These are phyloP conservation scores for Kazachstania sp. DNA, from an alignment of 1,139 yeast genomes.

Conservation along the genomic window DNA sequence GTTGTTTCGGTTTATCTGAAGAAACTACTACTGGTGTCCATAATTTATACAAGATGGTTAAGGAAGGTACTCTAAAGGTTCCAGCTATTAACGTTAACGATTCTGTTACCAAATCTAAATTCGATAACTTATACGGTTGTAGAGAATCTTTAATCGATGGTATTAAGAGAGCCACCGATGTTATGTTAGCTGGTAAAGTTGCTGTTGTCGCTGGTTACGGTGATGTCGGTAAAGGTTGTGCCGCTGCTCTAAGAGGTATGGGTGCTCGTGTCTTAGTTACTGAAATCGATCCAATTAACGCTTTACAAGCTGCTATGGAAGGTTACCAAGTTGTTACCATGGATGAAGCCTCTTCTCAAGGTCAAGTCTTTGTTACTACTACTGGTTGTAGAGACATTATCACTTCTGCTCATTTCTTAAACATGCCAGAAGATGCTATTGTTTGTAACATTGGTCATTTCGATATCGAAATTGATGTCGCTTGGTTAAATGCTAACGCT, in stretches of 20 bases:
- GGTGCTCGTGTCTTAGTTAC: conserved; percentile 98
- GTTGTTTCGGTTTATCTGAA: conserved; percentile 94
- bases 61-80: conserved; percentile 83
- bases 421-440: conserved; percentile 99
- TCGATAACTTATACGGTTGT: conserved; percentile 99
- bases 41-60: conserved; percentile 95
- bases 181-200: conserved; percentile 99
- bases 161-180: conserved; percentile 99
- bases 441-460: conserved; percentile 99
- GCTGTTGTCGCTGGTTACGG: conserved; percentile 99
- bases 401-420: conserved; percentile 76
- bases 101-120: conserved; percentile 98
- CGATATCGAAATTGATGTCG: conserved; percentile 98
- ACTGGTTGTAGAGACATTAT: conserved; percentile 99
- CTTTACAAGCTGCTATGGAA: conserved; percentile 98
- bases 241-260: conserved; percentile 98
- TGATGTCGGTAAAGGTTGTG: conserved; percentile 99
- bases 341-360: conserved; percentile 87
- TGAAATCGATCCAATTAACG: conserved; percentile 98
- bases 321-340: conserved; percentile 97
- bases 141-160: conserved; percentile 98
- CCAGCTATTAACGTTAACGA: conserved; percentile 99
- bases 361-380: conserved; percentile 98
- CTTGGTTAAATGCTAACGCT: conserved; percentile 93
- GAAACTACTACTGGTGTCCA: conserved; percentile 99